Conservation (phyloP, 495 filamentous ascomycete genomes). For the Chaetomium tenue region DNA sequence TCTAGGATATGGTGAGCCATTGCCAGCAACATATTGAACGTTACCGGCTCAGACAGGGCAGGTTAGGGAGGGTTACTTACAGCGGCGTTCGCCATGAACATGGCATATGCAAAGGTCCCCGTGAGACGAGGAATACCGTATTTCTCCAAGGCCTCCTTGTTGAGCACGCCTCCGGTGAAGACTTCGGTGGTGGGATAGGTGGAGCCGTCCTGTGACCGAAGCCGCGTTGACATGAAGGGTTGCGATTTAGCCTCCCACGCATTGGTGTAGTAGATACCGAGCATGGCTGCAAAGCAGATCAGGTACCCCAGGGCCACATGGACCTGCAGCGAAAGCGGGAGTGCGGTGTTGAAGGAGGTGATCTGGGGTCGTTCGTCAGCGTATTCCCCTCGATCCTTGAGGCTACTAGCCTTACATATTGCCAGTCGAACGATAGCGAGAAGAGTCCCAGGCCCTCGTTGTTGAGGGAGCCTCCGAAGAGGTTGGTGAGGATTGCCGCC, state of each 20-base stretch:
- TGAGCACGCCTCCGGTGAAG: constrained; percentile 40
- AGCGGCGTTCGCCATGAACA: constrained; percentile 48
- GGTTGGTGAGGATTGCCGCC: constrained; percentile 52
- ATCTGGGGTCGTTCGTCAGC: constrained; percentile 29
- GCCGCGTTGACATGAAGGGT: constrained; percentile 53
- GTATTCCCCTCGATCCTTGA: neutral
- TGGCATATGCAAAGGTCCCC: constrained; percentile 42
- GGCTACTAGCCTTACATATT: constrained; percentile 45
- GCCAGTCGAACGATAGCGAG: constrained; percentile 54
- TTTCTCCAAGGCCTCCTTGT: constrained; percentile 34
- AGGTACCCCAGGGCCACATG: constrained; percentile 39
- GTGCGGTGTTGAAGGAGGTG: constrained; percentile 39
- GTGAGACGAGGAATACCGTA: constrained; percentile 46
- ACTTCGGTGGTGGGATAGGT: constrained; percentile 50
- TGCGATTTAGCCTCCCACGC: constrained; percentile 45
- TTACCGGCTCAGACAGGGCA: neutral
- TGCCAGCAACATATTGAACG: neutral
- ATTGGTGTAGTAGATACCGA: constrained; percentile 51
- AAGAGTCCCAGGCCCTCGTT: constrained; percentile 55
- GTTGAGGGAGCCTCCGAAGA: constrained; percentile 56
- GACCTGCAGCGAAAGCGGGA: constrained; percentile 25
- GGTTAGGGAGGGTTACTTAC: constrained; percentile 21
- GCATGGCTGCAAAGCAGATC: constrained; percentile 44
- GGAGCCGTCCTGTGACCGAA: constrained; percentile 36
- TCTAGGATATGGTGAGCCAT: constrained; percentile 2